Evolutionary conservation across 2,329 filamentous ascomycete genomes (phyloP), one percentile per base, ranked within the genome.

Genomic region (Neoscytalidium dimidiatum): DNA sequence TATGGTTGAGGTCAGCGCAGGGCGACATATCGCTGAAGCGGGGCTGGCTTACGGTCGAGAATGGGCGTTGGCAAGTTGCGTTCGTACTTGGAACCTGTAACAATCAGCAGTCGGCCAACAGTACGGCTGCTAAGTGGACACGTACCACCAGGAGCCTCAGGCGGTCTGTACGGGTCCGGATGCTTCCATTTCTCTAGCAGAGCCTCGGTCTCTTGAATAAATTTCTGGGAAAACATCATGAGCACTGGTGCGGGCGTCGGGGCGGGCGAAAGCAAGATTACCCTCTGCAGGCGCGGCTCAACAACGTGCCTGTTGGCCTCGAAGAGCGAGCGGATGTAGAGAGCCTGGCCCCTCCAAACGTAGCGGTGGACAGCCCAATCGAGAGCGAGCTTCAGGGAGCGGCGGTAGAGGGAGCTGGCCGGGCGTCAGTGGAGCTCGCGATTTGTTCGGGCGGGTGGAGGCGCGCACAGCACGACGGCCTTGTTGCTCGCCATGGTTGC

Each of bases 101-200:
- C 64, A 56, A 66, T 66, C 62, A 66, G 49, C 58, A 58, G 56
- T 21, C 68, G 63, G 31, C n/a, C 8, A 7, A 13, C 8, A 33
- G 66, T 68, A n/a, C n/a, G 69, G 68, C 68, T n/a, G 35, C 14
- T 11, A 64, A 68, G 35, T 13, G n/a, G 13, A 33, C 70, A 62
- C 86, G 69, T 83, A 95, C 94, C 95, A 85, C 95, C 95, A 11
- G 95, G 95, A 43, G 95, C 94, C 46, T 92, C 96, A 14, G 95
- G 95, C 69, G 90, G 87, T 71, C 87, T 84, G 78, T 97, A 98
- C 33, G 95, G 94, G 78, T 99, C 95, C 3, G 95, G 95, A 75
- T 99, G 95, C 82, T 98, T 98, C 94, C 94, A 99, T 79, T 90
- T 91, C 74, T 95, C 88, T 68, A 99, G 82, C 66, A 97, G 77